Evolutionary conservation across 73 alveolate genomes (phyloP), one percentile per base, ranked within the genome.

Genomic region (Paramecium pentaurelia): DNA sequence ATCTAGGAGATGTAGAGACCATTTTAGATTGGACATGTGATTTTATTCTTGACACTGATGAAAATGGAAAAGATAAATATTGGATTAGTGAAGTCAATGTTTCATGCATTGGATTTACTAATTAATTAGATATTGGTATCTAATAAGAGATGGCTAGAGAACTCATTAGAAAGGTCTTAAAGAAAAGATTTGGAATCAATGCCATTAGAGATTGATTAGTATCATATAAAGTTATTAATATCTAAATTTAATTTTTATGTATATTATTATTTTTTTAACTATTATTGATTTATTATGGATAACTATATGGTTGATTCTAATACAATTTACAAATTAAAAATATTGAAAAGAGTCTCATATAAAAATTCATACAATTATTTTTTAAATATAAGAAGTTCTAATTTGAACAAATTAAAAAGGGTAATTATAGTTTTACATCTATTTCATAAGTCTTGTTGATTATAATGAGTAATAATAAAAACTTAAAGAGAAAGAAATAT

Each of bases 91-190:
- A 73, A 73, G 64, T 73, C 36, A 73, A 73, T 36, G 87, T 73
- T 37, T 73, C 87, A 37, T 73, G 87, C 87, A 73, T 73, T 73
- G 87, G 87, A 37, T 73, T 73, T 44, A 73, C 87, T 4, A 73
- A 73, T 36, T 7, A 73, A 73, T 73, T 73, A 8, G 87, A 73
- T n/a, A 73, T 73, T 32, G 87, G 87, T 30, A 73, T 73, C 87
- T 40, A 73, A 73, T 73, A 73, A 73, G 87, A 73, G 38, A 73
- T 73, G 87, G 87, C 87, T 1, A n/a, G 22, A 73, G 87, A 73
- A 73, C 64, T 73, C 4, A 14, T 73, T 14, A 73, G 87, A 73
- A 73, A 73, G 40, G 87, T 71, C 3, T 38, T 73, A 36, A 73
- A 73, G 40, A 22, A 2, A 9, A 73, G 47, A 44, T 73, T 73